Evolutionary conservation across 202 grass and related monocot species (phyloP).

Genomic region (Dendrocalamus latiflorus): DNA sequence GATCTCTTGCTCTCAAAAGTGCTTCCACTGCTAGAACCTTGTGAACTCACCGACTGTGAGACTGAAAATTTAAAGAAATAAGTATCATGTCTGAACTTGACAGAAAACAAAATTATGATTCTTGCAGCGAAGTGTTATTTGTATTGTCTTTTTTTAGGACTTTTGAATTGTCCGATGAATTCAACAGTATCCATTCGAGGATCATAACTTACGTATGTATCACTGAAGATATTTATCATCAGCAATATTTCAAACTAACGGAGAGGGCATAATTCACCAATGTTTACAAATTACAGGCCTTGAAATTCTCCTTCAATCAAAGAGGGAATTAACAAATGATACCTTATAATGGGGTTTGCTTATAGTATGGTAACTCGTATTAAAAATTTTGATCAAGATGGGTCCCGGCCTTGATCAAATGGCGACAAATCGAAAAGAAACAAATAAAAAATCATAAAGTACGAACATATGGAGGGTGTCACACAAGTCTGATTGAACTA

Average conservation of each 20-base stretch:
- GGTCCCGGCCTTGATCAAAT: not conserved
- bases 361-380: not conserved
- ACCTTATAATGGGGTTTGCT: not conserved
- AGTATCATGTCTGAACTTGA: not conserved
- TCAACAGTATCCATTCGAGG: not conserved
- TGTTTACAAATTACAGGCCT: too few relatives aligned
- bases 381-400: not conserved
- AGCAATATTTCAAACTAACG: too few relatives aligned
- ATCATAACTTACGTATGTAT: conserved; percentile 8
- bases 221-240: too few relatives aligned
- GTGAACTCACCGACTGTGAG: conserved; percentile 39
- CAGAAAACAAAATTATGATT: not conserved
- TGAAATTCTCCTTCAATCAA: conserved; percentile 5
- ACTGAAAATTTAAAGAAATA: conserved; percentile 27
- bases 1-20: conserved; percentile 36
- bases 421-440: conserved; percentile 8
- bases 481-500: conserved; percentile 20
- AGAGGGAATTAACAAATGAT: conserved; percentile 18
- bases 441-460: conserved; percentile 3
- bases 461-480: not conserved
- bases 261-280: too few relatives aligned
- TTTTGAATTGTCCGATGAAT: not conserved
- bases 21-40: conserved; percentile 43
- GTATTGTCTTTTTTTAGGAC: too few relatives aligned
- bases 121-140: not conserved